These are phyloP conservation scores for Mycosphaerelloides madeirae DNA, from an alignment of 2,329 filamentous ascomycete species.

Conservation along the genomic window DNA sequence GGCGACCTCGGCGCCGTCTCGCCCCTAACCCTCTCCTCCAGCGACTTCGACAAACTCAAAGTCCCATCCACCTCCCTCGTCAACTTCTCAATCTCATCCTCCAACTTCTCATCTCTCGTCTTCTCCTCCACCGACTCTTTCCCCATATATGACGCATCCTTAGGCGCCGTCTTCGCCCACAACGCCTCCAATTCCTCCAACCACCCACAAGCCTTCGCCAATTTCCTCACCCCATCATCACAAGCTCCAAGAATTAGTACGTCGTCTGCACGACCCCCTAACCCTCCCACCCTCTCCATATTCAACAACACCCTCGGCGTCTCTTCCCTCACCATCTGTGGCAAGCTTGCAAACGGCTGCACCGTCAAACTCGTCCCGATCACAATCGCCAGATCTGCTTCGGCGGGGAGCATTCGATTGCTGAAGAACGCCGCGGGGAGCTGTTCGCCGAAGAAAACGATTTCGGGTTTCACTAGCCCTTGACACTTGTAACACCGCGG, in stretches of 20 bases:
- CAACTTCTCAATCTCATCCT: conserved; percentile 55
- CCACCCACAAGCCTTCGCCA: conserved; percentile 83
- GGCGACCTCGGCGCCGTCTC: conserved; percentile 9
- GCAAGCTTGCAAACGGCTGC: conserved; percentile 82
- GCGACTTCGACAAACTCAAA: conserved; percentile 45
- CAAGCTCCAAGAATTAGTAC: conserved; percentile 79
- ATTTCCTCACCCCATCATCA: conserved; percentile 70
- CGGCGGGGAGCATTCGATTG: conserved; percentile 50
- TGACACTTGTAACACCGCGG: conserved; percentile 67
- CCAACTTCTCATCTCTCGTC: conserved; percentile 52
- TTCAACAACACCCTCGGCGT: conserved; percentile 83
- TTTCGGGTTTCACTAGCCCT: conserved; percentile 86
- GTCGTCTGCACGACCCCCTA: conserved; percentile 77
- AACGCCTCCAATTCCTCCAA: conserved; percentile 70
- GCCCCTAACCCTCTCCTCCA: conserved; percentile 36
- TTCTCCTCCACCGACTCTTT: conserved; percentile 27
- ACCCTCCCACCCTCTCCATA: conserved; percentile 70
- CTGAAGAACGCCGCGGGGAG: conserved; percentile 63
- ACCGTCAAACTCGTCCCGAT: conserved; percentile 86
- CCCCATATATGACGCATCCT: conserved; percentile 46
- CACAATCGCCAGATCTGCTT: conserved; percentile 74
- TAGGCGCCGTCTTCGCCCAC: conserved; percentile 64
- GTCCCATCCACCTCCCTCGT: conserved; percentile 56
- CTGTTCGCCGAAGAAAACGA: conserved; percentile 86
- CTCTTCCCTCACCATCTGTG: conserved; percentile 55